phyloP scores from a whole-genome alignment of 345 rosid species.

The Lepidium africanum region DNA sequence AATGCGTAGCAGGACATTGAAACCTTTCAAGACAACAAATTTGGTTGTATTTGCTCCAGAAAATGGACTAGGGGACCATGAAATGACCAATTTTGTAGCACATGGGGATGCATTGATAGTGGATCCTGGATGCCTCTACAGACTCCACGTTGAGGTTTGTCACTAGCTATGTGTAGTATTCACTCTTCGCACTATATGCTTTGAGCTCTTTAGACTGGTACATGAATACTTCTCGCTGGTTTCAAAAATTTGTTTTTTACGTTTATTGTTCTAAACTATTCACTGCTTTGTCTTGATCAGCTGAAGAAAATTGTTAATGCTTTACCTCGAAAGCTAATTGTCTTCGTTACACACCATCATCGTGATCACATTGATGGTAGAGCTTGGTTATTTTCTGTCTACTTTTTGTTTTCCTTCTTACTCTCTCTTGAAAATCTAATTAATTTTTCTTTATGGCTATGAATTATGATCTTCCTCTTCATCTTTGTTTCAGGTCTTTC shows the following conservation, averaged over 20 bases:
- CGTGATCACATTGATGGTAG: slow-evolving; percentile 80
- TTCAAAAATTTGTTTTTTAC: background rate
- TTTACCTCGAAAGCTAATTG: slow-evolving; percentile 64
- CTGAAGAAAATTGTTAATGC: slow-evolving; percentile 59
- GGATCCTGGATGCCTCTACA: slow-evolving; percentile 69
- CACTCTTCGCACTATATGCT: background rate
- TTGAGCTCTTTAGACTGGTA: background rate
- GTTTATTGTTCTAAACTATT: background rate
- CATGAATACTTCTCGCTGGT: background rate
- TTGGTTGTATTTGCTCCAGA: slow-evolving; percentile 64
- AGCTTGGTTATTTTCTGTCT: background rate
- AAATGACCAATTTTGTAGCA: slow-evolving; percentile 34
- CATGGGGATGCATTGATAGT: slow-evolving; percentile 75
- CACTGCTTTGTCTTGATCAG: slow-evolving; percentile 36
- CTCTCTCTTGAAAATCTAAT: background rate
- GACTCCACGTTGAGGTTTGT: slow-evolving; percentile 55
- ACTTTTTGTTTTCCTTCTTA: background rate
- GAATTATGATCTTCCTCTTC: slow-evolving; percentile 7
- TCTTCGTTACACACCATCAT: slow-evolving; percentile 86
- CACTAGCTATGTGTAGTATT: background rate
- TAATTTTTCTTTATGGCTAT: background rate
- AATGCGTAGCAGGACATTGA: slow-evolving; percentile 62
- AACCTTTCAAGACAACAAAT: slow-evolving; percentile 77
- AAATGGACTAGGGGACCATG: slow-evolving; percentile 27
- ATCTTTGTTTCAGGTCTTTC: slow-evolving; percentile 67